Evolutionary conservation across 1,139 yeast genomes (phyloP), one percentile per base, ranked within the genome.

Genomic region (Taphrina pruni): DNA sequence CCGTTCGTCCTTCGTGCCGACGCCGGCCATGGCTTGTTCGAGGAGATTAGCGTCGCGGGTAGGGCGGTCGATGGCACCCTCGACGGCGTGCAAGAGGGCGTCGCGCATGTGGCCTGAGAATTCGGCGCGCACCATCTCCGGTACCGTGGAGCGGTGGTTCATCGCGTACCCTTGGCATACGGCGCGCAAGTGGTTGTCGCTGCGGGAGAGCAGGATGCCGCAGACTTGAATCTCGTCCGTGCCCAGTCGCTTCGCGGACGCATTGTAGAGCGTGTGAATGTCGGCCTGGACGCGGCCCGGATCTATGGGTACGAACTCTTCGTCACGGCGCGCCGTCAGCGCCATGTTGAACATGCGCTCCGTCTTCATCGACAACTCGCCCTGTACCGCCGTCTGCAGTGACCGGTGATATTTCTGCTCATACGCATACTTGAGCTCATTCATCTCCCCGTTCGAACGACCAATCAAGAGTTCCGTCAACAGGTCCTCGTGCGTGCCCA

Each of bases 41-140:
- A 73, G 61, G 70, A 70, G 56, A 52, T 69, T 72, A 1, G 75
- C 75, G 61, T 69, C 72, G 41, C 71, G 65, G n/a, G 60, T 60
- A n/a, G 73, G 69, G 14, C 50, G 55, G 65, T 72, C 72, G 14
- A 70, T 61, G 1, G 74, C 73, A 20, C 57, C 65, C 55, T 69
- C 71, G 48, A 73, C 71, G 51, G 73, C 73, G 35, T 71, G 71
- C 17, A 70, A 65, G 38, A 73, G 62, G 11, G 73, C 74, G 39
- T 72, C 66, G 67, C 71, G 62, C 75, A 73, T 73, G 61, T 73
- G 75, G 7, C 75, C 74, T 6, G 74, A 73, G 38, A 73, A 71
- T 60, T 72, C 72, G 17, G 67, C 50, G 35, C 71, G 69, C 32
- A 73, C 69, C 39, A 66, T 71, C 6, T 65, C 70, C 3, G 72